Conservation (phyloP, 2,329 filamentous ascomycete species). For the Ambrosiella cleistominuta region DNA sequence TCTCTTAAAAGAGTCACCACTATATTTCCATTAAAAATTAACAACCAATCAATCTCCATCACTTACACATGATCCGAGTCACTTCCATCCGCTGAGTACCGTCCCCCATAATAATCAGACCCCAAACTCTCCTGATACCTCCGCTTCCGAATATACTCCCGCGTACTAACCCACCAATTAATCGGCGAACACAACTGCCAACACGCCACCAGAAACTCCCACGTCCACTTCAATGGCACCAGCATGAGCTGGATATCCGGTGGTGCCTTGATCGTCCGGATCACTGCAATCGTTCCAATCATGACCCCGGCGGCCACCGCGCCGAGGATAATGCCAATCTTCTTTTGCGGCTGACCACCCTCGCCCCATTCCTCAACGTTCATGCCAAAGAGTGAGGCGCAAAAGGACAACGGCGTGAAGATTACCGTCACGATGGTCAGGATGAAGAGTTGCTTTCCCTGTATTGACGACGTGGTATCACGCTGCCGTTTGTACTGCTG, state of each 20-base stretch:
- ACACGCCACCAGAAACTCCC: neutral
- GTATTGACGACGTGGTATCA: neutral
- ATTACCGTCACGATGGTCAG: neutral
- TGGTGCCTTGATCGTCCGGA: neutral
- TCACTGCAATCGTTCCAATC: neutral
- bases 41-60: neutral
- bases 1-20: no score
- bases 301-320: neutral
- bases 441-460: neutral
- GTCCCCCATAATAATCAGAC: neutral
- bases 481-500: neutral
- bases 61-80: neutral
- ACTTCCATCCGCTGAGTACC: neutral
- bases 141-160: neutral
- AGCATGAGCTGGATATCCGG: neutral
- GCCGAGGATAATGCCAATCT: neutral
- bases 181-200: neutral
- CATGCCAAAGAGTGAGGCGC: slow-evolving; percentile 1
- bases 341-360: neutral
- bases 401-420: slow-evolving; percentile 1
- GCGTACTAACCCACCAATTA: neutral
- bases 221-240: neutral
- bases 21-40: neutral
- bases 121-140: neutral
- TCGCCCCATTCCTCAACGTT: neutral